phyloP scores from a whole-genome alignment of 2,329 filamentous ascomycete species.

The Helicocarpus griseus region DNA sequence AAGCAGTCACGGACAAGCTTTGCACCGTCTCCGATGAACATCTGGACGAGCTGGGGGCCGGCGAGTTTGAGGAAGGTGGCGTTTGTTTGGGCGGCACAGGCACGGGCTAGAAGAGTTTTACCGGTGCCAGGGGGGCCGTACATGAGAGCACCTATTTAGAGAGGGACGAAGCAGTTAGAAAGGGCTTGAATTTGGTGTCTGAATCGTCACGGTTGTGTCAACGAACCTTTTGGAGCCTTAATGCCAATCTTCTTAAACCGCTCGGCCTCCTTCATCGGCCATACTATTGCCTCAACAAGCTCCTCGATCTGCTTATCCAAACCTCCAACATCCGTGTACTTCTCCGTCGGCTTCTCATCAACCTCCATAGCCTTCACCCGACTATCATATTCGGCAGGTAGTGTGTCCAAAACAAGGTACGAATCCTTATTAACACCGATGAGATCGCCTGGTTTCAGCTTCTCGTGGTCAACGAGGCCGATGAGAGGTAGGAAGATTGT shows the following conservation, averaged over 20 bases:
- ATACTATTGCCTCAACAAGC: constrained; percentile 94
- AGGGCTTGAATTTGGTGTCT: background rate
- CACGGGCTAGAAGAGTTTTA: constrained; percentile 63
- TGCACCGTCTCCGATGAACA: constrained; percentile 98
- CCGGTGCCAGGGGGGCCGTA: constrained; percentile 58
- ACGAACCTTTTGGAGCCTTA: constrained; percentile 92
- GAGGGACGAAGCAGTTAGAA: constrained; percentile 8
- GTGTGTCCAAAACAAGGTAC: constrained; percentile 90
- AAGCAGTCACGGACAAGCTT: constrained; percentile 98
- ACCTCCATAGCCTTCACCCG: constrained; percentile 99
- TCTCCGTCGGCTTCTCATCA: constrained; percentile 98
- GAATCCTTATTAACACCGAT: constrained; percentile 99
- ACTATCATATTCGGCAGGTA: constrained; percentile 96
- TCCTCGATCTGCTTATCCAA: constrained; percentile 99
- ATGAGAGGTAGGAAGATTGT: constrained; percentile 98
- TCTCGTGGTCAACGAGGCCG: constrained; percentile 89
- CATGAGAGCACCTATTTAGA: constrained; percentile 77
- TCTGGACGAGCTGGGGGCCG: constrained; percentile 93
- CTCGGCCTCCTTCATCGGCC: constrained; percentile 99
- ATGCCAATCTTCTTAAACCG: constrained; percentile 99
- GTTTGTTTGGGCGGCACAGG: constrained; percentile 94
- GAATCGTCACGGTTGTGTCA: background rate
- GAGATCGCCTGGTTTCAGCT: constrained; percentile 87
- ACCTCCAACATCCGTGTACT: constrained; percentile 96
- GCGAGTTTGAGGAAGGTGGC: constrained; percentile 98